Base-by-base conservation (phyloP, 2,329 filamentous ascomycete species). In the Fusarium stilboides region DNA sequence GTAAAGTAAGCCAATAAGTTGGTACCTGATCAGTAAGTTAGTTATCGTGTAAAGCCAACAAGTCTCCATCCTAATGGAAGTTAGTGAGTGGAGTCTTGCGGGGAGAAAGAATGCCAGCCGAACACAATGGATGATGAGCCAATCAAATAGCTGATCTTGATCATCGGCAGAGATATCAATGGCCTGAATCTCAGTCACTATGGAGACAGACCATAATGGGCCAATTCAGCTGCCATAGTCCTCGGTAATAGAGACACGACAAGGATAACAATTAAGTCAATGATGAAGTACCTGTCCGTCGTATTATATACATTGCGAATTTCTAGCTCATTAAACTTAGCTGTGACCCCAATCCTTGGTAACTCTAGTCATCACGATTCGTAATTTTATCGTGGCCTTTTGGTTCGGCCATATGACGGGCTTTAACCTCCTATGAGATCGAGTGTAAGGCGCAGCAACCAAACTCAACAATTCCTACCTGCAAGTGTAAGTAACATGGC, bases 131-230 rank as follows among this genome's bases (percentile, higher is more conserved):
- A 45, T 20, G 44, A 40, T 7, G 12, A 49, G 19, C 66, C 52
- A 69, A 67, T 70, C 47, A 50, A 19, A 10, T 49, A 42, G 14
- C 20, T 42, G 26, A 15, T 22, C 28, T 44, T 63, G 62, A 53
- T 57, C 58, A 69, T 70, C 61, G 31, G 24, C 43, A 63, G 42
- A 22, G 49, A 57, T 67, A 15, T 45, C 42, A 65, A 47, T 62
- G 65, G 46, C 55, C 65, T 62, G 55, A 54, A 66, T 57, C 43
- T 65, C 31, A 68, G 55, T 68, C 65, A 69, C 52, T 65, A 65
- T 47, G 62, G 62, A 65, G 46, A 65, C 62, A 37, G 46, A 65
- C 62, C 43, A 56, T 20, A 28, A 36, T 28, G 28, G 43, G 8
- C 42, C 43, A 20, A 31, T 44, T 42, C 45, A 59, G 60, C 40